Percentiles rank a stretch among this genome's conserved stretches.
These are phyloP conservation scores for Boletus coffeatus DNA, from an alignment of 1,284 basidiomycete genomes.

Conservation along the genomic window DNA sequence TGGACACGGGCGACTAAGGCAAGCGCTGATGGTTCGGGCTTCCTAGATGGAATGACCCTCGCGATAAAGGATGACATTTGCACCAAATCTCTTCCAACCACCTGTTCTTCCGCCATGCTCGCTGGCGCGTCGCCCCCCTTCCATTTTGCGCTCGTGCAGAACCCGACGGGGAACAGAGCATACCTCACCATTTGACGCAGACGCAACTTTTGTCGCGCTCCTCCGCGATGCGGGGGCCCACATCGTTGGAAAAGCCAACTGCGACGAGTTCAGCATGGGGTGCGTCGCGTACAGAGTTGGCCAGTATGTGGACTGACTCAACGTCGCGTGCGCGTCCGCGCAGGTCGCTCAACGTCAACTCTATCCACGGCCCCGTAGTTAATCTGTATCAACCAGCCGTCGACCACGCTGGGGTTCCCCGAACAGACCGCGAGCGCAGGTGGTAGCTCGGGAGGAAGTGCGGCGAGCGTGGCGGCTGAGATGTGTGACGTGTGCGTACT, in stretches of 20 bases:
- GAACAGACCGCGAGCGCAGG: constrained; percentile 42
- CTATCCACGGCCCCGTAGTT: constrained; percentile 68
- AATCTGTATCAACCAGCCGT: constrained; percentile 56
- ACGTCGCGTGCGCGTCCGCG: too few species aligned
- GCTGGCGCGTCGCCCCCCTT: constrained; percentile 38
- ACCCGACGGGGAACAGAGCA: constrained; percentile 47
- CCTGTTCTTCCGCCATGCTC: constrained; percentile 77
- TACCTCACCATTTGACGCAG: constrained; percentile 77
- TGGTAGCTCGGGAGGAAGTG: constrained; percentile 82
- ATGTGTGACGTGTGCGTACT: constrained; percentile 71
- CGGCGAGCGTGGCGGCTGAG: constrained; percentile 74
- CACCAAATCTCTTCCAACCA: constrained; percentile 62
- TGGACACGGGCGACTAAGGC: not conserved
- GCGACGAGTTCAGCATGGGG: constrained; percentile 99
- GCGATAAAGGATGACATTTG: constrained; percentile 89
- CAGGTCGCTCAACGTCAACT: constrained; percentile 72
- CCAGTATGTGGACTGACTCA: not conserved
- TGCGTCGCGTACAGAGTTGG: constrained; percentile 30
- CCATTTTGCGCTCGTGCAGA: not conserved
- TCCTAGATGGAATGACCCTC: constrained; percentile 38
- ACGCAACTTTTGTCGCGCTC: constrained; percentile 60
- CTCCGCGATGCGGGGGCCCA: constrained; percentile 64
- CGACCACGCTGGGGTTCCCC: constrained; percentile 3
- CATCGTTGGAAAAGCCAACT: constrained; percentile 88
- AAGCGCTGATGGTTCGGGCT: not conserved